phyloP scores from a whole-genome alignment of 2,329 filamentous ascomycete species.

The Fusarium poae region DNA sequence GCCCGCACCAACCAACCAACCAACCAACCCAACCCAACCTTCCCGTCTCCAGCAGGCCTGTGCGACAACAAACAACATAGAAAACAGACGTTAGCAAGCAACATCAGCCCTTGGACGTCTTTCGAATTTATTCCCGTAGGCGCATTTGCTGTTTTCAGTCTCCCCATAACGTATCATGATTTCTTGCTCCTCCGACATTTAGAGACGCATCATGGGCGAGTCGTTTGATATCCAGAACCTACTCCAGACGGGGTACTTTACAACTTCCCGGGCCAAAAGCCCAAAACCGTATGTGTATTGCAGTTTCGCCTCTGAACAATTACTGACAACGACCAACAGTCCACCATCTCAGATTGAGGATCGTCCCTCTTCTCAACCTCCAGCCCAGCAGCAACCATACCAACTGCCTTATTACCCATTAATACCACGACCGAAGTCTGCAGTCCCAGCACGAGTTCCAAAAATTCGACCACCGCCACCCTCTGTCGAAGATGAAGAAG shows the following conservation, averaged over 20 bases:
- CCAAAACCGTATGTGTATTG: constrained; percentile 47
- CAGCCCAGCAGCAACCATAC: constrained; percentile 31
- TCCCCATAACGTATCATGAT: constrained; percentile 45
- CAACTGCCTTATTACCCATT: constrained; percentile 40
- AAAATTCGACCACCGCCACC: constrained; percentile 70
- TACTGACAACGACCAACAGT: constrained; percentile 39
- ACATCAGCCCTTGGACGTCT: constrained; percentile 11
- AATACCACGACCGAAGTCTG: constrained; percentile 35
- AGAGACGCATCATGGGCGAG: constrained; percentile 58
- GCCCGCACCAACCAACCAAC: constrained; percentile 18
- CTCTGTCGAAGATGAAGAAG: constrained; percentile 76
- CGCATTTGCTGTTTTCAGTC: constrained; percentile 24
- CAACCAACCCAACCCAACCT: constrained; percentile 16
- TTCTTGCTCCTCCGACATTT: constrained; percentile 27
- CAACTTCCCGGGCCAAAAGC: constrained; percentile 59
- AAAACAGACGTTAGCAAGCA: constrained; percentile 34
- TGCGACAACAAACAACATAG: constrained; percentile 41
- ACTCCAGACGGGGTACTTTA: constrained; percentile 65
- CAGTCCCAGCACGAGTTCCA: constrained; percentile 32
- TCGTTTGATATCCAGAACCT: constrained; percentile 60
- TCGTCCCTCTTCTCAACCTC: constrained; percentile 35
- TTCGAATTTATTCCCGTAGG: constrained; percentile 20
- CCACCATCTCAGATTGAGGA: constrained; percentile 38
- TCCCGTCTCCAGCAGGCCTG: constrained; percentile 39
- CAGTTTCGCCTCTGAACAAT: not conserved